Evolutionary conservation across 2,329 filamentous ascomycete genomes (phyloP), one percentile per base, ranked within the genome.

Genomic region (Trichoderma atrobrunneum): DNA sequence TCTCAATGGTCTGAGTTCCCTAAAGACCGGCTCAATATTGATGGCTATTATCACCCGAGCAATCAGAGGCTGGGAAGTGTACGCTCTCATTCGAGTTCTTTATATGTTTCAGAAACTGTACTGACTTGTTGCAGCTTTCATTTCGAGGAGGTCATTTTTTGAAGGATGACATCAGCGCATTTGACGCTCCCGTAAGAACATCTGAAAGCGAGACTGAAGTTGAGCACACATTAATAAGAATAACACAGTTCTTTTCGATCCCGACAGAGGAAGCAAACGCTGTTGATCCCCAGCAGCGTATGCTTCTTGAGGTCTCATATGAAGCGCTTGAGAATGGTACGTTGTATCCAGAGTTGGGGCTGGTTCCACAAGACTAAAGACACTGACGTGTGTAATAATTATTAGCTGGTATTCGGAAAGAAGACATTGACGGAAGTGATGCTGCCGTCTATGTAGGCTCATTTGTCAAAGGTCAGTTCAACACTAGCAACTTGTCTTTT

Each of bases 41-140:
- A 85, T 16, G 84, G 84, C n/a, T 88, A 87, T 75, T 86, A 85
- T 74, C 87, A 89, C 75, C 86, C 86, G 0, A 84, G 86, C 24
- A 83, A 82, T 7, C 82, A 84, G 60, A 81, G 85, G 8, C 83
- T 85, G 71, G 86, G 86, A 51, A 84, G 83, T 74, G 85, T 87
- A 76, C 76, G 84, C 76, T 21, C 2, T 36, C 24, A 18, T 12
- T 18, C 39, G 72, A 14, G 2, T 10, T 28, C 18, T 48, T n/a
- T 21, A 26, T 14, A 16, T 18, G 5, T 21, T 5, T 34, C 14
- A 21, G 10, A 26, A 14, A 56, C 24, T 18, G 32, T 16, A 26
- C 72, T 77, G 48, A 77, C 59, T 7, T 12, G 39, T 43, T 54
- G 7, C 30, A 85, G 84, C 84, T 86, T 16, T 82, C 82, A 3